Base-by-base conservation (phyloP, 1,284 basidiomycete genomes). In the Ceratobasidium sp. region DNA sequence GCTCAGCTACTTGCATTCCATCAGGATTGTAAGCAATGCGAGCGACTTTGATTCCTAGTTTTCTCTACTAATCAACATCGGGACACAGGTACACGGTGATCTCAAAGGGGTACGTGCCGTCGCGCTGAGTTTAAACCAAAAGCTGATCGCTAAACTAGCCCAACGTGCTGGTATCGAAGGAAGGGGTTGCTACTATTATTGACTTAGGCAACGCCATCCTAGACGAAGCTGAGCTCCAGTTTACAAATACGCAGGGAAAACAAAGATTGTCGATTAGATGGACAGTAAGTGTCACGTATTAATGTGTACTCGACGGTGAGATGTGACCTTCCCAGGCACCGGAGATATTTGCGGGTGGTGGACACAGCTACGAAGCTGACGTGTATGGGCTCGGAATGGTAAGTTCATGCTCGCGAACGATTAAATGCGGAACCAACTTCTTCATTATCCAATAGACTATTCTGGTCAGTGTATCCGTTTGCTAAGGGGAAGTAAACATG, bases 331-430 rank as follows among this genome's bases (percentile, higher is more conserved):
- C 4, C 2, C 11, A 68, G 66, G 66, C 66, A 23, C 66, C 66
- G 1, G 66, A 68, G 35, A 11, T 56, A n/a, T 15, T 54, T 1
- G 51, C 8, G 10, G 47, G 17, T 10, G 47, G 26, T 1, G n/a
- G 7, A 23, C 13, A 7, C 33, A 68, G 49, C 10, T 1, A 6
- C 2, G 35, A 53, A 39, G 23, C 33, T 13, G 66, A 68, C 49
- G 53, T 68, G 53, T 68, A 54, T 39, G 66, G 49, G 33, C 49
- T 68, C 7, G 66, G 66, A 39, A 68, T 68, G 66, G 66, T 68
- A 23, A 33, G 66, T 51, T 11, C 51, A 3, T 23, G 26, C 10
- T 53, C 23, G 3, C 7, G 10, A 23, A 20, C 23, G 10, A 11
- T 53, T 4, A 5, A 33, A 28, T 31, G 2, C 4, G 1, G 7